These are phyloP conservation scores for Mycena chlorophos DNA, from an alignment of 768 basidiomycete species.

Conservation along the genomic window DNA sequence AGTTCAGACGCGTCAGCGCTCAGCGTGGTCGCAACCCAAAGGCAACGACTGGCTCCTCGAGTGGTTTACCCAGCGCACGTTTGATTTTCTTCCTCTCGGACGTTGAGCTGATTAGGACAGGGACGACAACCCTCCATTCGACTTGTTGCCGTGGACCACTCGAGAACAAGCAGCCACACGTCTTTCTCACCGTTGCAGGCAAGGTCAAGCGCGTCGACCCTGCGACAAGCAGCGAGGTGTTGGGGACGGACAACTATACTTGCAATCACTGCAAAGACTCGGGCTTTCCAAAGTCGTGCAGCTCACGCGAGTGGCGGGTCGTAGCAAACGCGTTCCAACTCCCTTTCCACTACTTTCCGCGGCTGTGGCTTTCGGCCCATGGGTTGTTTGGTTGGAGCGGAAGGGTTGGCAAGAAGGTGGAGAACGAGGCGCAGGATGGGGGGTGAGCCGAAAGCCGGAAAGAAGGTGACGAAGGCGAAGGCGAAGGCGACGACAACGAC, in stretches of 20 bases:
- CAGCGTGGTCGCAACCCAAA: no score
- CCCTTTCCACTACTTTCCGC: not conserved
- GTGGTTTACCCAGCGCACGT: not conserved
- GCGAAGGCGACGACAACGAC: no score
- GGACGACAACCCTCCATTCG: not conserved
- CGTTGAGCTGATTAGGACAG: not conserved
- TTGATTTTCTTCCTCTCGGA: not conserved
- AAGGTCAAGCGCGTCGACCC: no score
- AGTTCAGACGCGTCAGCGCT: no score
- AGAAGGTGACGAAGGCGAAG: no score
- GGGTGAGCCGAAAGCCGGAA: no score
- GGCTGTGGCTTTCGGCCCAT: not conserved
- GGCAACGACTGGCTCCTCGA: not conserved
- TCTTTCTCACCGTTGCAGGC: no score
- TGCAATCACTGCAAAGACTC: not conserved
- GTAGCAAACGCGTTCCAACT: not conserved
- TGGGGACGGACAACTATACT: not conserved
- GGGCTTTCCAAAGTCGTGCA: no score
- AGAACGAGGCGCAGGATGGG: no score
- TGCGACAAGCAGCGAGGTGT: no score
- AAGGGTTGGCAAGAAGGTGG: not conserved
- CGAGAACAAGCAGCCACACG: not conserved
- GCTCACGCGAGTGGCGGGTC: not conserved
- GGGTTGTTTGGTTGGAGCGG: not conserved
- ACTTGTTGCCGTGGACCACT: not conserved